Evolutionary conservation across 23 red algal species (phyloP).

Genomic region (Gracilariopsis chorda): DNA sequence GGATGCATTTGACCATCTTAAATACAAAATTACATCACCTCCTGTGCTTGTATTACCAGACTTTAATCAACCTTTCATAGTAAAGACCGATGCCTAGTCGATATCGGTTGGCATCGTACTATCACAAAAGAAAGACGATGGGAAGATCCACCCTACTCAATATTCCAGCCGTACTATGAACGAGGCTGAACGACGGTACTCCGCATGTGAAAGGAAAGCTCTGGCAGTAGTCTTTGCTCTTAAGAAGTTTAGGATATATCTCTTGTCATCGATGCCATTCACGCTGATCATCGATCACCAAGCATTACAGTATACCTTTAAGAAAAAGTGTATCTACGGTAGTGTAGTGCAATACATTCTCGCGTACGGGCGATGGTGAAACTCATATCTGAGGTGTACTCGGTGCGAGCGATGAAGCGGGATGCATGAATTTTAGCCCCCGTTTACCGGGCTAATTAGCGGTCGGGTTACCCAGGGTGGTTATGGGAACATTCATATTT

Average conservation of each 20-base stretch:
- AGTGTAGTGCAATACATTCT: too few relatives aligned
- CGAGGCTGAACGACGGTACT: background rate
- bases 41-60: conserved; percentile 3
- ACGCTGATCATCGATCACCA: background rate
- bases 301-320: background rate
- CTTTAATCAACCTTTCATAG: background rate
- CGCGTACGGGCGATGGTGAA: too few relatives aligned
- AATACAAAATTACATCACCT: background rate
- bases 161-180: conserved; percentile 16
- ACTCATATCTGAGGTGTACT: too few relatives aligned
- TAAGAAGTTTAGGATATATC: conserved; percentile 15
- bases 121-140: background rate
- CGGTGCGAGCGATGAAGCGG: too few relatives aligned
- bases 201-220: conserved; percentile 1
- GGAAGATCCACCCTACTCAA: background rate
- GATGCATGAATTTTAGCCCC: too few relatives aligned
- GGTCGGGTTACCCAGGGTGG: too few relatives aligned
- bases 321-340: background rate
- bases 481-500: too few relatives aligned
- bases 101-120: background rate
- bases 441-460: too few relatives aligned
- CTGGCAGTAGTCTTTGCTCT: background rate
- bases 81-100: background rate
- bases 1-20: background rate
- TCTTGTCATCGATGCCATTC: background rate